Evolutionary conservation across 1,284 basidiomycete species (phyloP), one percentile per base, ranked within the genome.

Genomic region (Coniferiporia weirii): DNA sequence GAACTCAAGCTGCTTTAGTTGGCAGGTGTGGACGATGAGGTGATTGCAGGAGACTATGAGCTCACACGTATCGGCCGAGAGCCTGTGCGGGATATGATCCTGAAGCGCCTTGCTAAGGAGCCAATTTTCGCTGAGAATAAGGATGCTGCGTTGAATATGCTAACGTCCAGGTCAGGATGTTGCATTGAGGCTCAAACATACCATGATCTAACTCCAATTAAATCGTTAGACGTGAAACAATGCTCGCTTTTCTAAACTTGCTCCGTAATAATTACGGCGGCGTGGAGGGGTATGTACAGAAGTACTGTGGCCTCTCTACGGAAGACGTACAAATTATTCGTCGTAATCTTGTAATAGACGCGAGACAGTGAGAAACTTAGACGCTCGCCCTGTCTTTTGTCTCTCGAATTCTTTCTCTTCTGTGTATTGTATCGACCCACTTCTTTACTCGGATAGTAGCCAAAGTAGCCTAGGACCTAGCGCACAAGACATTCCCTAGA

Each of bases 31-130:
- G 76, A 80, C 40, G 77, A 88, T 64, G 78, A 82, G 49, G 65
- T 67, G 3, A 83, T 91, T 57, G 82, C 85, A 15, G 74, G 79
- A n/a, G 89, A 91, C 70, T 91, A 91, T 65, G 79, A 85, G 8
- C 72, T 91, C 35, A 90, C 85, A 17, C 76, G 86, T 61, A 75
- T 91, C 27, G 89, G 89, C 4, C 82, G 89, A 45, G 89, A 90
- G 68, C 89, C 88, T 35, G 81, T 81, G 15, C 79, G 89, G 36
- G 80, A 80, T 63, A 81, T 77, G 74, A 81, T 91, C 40, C 80
- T 90, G 75, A 70, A 76, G 52, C 79, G 88, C 9, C 76, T 91
- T 36, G 73, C 77, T 6, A 83, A 83, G 64, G 85, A 89, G 57
- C 85, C 87, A 0, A 62, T 87, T 8, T 91, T 91, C 68, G 83